A percentile compares a stretch with the other conserved stretches of the same genome.
Conservation (phyloP, 2,329 filamentous ascomycete genomes). For the Pseudocercospora musae region DNA sequence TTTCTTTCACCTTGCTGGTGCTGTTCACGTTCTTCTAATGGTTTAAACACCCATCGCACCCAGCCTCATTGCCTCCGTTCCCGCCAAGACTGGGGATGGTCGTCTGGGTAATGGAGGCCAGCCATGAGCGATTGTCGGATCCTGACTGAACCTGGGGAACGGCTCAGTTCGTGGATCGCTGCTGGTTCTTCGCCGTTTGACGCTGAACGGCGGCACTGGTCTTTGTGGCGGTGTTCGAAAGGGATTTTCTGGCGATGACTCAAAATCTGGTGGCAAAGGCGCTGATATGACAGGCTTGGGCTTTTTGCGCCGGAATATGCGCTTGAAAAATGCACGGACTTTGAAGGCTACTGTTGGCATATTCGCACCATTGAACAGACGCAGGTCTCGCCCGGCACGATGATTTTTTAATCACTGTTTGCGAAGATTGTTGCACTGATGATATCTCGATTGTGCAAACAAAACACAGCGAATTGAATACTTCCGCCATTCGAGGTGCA, state of each 20-base stretch:
- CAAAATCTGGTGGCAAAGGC: not conserved
- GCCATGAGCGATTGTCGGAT: too few species aligned
- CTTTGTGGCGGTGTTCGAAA: not conserved
- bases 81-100: not conserved
- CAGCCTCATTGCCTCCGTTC: not conserved
- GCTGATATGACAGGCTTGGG: not conserved
- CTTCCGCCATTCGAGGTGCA: too few species aligned
- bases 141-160: not conserved
- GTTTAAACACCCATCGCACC: not conserved
- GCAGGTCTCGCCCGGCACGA: not conserved
- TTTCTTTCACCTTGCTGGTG: too few species aligned
- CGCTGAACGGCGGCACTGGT: not conserved
- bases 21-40: not conserved
- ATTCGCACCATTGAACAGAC: too few species aligned
- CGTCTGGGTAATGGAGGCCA: not conserved
- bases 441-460: too few species aligned
- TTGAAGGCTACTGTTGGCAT: not conserved
- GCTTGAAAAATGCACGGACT: not conserved
- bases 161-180: not conserved
- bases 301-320: not conserved
- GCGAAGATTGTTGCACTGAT: not conserved
- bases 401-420: not conserved
- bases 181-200: not conserved
- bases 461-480: too few species aligned
- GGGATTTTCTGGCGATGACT: not conserved